phyloP scores from a whole-genome alignment of 179 eudicot genomes.

The Silene vulgaris region DNA sequence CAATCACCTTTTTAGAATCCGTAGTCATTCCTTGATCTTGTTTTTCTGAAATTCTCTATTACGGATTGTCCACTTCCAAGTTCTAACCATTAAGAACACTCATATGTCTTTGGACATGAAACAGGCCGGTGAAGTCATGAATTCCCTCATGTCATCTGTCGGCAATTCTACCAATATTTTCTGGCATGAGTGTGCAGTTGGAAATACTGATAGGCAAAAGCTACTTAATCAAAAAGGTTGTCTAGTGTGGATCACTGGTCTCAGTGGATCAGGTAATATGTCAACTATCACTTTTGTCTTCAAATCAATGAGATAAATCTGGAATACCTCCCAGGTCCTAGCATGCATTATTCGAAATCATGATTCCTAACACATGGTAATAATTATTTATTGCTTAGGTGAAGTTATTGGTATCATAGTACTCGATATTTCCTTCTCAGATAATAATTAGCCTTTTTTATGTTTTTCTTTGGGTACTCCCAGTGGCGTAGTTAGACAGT shows the following conservation, averaged over 20 bases:
- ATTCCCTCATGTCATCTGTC: constrained; percentile 50
- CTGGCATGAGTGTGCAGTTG: constrained; percentile 83
- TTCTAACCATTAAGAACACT: background rate
- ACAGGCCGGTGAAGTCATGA: constrained; percentile 19
- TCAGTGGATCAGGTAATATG: constrained; percentile 78
- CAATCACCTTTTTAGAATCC: background rate
- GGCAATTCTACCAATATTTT: constrained; percentile 73
- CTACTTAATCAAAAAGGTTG: constrained; percentile 80
- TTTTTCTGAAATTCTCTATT: background rate
- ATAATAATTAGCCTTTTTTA: too few species aligned
- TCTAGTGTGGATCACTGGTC: constrained; percentile 89
- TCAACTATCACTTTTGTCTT: background rate
- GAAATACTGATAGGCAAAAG: constrained; percentile 62
- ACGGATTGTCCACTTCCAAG: background rate
- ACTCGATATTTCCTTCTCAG: too few species aligned
- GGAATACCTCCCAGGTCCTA: too few species aligned
- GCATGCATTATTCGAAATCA: too few species aligned
- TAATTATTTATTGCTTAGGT: too few species aligned
- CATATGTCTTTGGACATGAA: constrained; percentile 12
- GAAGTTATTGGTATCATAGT: too few species aligned
- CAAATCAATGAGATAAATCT: too few species aligned
- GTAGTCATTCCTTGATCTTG: background rate
- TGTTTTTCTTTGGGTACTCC: too few species aligned
- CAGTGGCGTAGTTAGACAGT: too few species aligned
- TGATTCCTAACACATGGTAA: too few species aligned